These are phyloP conservation scores for Calonectria multiphialidica DNA, from an alignment of 2,329 filamentous ascomycete species.

Conservation along the genomic window DNA sequence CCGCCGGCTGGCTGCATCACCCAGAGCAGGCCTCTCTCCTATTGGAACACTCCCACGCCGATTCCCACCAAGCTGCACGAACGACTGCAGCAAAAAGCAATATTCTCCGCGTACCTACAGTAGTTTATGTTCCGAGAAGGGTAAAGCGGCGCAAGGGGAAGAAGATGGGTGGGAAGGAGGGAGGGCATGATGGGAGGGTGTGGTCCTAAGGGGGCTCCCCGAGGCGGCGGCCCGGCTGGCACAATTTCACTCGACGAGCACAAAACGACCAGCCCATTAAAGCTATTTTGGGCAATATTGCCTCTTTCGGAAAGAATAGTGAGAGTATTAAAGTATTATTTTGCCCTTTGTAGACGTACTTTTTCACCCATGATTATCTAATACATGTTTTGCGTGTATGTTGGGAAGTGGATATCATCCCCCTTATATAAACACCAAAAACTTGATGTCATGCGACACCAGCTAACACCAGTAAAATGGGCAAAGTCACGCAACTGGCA, in stretches of 20 bases:
- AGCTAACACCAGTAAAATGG: no score
- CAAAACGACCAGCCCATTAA: neutral
- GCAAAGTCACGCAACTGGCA: neutral
- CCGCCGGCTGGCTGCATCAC: neutral
- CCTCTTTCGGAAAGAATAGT: neutral
- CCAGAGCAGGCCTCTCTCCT: neutral
- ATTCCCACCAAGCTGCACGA: neutral
- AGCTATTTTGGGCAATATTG: neutral
- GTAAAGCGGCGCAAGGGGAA: neutral
- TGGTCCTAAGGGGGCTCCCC: neutral
- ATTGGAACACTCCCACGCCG: neutral
- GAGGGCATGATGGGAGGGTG: constrained; percentile 9
- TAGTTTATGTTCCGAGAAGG: constrained; percentile 1
- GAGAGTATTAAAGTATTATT: neutral
- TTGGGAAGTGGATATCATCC: neutral
- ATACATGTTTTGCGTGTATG: neutral
- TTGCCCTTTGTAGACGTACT: neutral
- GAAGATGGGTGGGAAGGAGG: neutral
- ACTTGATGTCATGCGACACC: neutral
- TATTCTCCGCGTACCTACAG: neutral
- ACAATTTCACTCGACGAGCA: neutral
- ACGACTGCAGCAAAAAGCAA: constrained; percentile 1
- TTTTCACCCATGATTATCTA: neutral
- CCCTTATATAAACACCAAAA: neutral
- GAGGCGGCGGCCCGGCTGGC: neutral